Conservation (phyloP, 768 basidiomycete species). For the Lactarius quietus region DNA sequence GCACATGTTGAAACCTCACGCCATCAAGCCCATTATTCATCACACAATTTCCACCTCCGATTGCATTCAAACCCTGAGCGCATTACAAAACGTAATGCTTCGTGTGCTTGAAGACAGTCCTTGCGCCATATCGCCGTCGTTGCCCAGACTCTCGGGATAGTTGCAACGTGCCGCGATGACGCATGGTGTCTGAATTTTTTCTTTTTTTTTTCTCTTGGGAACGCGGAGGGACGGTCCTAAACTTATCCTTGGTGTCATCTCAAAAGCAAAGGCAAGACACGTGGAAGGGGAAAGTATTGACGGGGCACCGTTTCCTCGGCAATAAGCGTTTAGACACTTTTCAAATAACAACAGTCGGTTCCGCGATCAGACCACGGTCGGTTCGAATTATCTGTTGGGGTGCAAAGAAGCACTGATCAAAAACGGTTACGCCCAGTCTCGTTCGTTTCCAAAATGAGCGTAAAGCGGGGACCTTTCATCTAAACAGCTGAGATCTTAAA, state of each 20-base stretch:
- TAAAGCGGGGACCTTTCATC: slow-evolving; percentile 17
- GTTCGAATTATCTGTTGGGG: slow-evolving; percentile 15
- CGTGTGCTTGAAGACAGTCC: slow-evolving; percentile 21
- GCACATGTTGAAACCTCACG: slow-evolving; percentile 19
- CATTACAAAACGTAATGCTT: slow-evolving; percentile 25
- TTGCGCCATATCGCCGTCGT: slow-evolving; percentile 16
- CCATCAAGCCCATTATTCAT: slow-evolving; percentile 19
- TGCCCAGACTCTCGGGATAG: slow-evolving; percentile 14
- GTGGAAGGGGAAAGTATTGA: slow-evolving; percentile 9
- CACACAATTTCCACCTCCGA: slow-evolving; percentile 25
- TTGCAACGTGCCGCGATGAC: slow-evolving; percentile 16
- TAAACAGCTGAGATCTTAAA: slow-evolving; percentile 22
- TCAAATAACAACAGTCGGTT: slow-evolving; percentile 22
- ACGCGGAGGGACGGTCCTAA: slow-evolving; percentile 17
- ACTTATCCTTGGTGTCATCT: slow-evolving; percentile 7
- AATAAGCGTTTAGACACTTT: slow-evolving; percentile 25
- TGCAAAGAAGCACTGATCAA: slow-evolving; percentile 5
- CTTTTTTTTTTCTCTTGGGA: neutral
- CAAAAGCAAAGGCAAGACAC: slow-evolving; percentile 6
- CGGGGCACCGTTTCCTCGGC: slow-evolving; percentile 16
- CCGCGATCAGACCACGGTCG: slow-evolving; percentile 20
- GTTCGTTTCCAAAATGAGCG: slow-evolving; percentile 14
- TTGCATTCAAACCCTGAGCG: slow-evolving; percentile 21
- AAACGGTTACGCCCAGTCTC: neutral
- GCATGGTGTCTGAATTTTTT: slow-evolving; percentile 8